phyloP scores from a whole-genome alignment of 176 grass and related monocot genomes.

The Guadua angustifolia region DNA sequence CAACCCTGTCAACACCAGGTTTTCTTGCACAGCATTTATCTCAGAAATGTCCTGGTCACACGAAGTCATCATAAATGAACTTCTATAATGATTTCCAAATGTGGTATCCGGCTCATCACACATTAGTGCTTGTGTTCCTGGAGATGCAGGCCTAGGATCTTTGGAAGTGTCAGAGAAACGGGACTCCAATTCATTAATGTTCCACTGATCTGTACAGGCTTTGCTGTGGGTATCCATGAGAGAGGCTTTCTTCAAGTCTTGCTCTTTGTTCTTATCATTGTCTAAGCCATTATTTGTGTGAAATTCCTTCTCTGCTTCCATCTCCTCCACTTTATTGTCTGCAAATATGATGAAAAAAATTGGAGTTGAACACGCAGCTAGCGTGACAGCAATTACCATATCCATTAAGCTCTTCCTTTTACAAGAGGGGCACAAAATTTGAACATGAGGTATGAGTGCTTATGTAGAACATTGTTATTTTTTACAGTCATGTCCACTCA shows the following conservation, averaged over 20 bases:
- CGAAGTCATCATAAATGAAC: constrained; percentile 30
- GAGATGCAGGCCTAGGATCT: constrained; percentile 58
- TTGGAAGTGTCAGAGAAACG: constrained; percentile 38
- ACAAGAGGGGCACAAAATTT: constrained; percentile 9
- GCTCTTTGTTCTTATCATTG: constrained; percentile 37
- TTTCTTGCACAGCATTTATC: constrained; percentile 63
- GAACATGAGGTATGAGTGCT: not conserved
- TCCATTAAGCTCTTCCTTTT: not conserved
- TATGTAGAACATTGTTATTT: not conserved
- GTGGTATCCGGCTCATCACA: constrained; percentile 64
- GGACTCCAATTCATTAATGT: constrained; percentile 39
- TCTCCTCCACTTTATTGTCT: constrained; percentile 51
- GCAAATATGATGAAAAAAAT: constrained; percentile 16
- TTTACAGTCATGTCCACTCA: not conserved
- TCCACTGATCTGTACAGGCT: constrained; percentile 32
- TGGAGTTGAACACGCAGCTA: not conserved
- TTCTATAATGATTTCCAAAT: constrained; percentile 53
- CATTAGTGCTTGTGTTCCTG: constrained; percentile 69
- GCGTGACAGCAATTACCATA: not conserved
- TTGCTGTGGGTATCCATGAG: constrained; percentile 16
- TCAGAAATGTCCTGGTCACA: constrained; percentile 51
- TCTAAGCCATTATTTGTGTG: constrained; percentile 36
- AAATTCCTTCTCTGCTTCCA: constrained; percentile 34
- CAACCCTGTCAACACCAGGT: constrained; percentile 53
- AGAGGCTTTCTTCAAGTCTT: constrained; percentile 40